Evolutionary conservation across 2,329 filamentous ascomycete genomes (phyloP).

Genomic region (Colletotrichum chlorophyti): DNA sequence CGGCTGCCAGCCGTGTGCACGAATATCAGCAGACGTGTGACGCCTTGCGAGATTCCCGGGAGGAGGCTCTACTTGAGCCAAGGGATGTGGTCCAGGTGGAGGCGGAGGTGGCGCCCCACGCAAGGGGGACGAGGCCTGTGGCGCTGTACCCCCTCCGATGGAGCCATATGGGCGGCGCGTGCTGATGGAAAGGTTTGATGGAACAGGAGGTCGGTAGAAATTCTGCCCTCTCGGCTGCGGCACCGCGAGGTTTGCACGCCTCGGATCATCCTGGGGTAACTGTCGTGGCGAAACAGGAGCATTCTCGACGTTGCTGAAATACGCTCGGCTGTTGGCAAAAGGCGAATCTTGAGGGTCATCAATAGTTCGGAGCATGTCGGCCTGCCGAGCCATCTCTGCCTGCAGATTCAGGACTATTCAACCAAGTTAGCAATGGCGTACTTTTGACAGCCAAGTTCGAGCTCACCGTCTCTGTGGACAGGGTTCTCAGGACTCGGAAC

Average conservation of each 20-base stretch:
- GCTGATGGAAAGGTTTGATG: constrained; percentile 80
- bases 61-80: constrained; percentile 67
- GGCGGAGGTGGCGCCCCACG: constrained; percentile 71
- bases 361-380: constrained; percentile 60
- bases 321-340: constrained; percentile 69
- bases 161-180: constrained; percentile 85
- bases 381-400: constrained; percentile 66
- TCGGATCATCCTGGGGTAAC: constrained; percentile 82
- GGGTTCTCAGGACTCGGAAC: constrained; percentile 78
- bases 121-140: constrained; percentile 76
- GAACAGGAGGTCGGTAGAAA: constrained; percentile 78
- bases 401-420: constrained; percentile 61
- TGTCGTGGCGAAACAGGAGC: constrained; percentile 88
- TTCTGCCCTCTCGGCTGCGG: constrained; percentile 62
- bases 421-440: constrained; percentile 3
- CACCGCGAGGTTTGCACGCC: constrained; percentile 72
- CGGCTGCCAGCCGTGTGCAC: constrained; percentile 81
- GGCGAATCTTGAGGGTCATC: constrained; percentile 73
- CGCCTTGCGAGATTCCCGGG: constrained; percentile 78
- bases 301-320: constrained; percentile 73
- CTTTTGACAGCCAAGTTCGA: not conserved
- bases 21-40: constrained; percentile 95
- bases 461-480: constrained; percentile 82
- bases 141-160: constrained; percentile 72
- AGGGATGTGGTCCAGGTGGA: constrained; percentile 70